phyloP scores from a whole-genome alignment of 805 yeast genomes.

The Saccharomycopsis sp. region DNA sequence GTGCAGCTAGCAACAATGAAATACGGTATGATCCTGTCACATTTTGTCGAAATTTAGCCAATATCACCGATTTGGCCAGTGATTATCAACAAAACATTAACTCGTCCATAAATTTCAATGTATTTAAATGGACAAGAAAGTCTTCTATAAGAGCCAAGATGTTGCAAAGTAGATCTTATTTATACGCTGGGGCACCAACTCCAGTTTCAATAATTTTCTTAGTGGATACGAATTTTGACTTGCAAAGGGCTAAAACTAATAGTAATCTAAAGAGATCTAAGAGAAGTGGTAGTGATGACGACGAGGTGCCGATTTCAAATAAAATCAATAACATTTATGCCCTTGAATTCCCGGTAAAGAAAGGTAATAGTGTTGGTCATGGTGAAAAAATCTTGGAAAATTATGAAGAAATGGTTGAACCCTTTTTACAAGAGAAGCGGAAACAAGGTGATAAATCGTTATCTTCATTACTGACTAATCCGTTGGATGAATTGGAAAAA shows the following conservation, averaged over 20 bases:
- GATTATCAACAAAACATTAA: constrained; percentile 22
- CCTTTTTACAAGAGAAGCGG: constrained; percentile 6
- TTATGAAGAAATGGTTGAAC: constrained; percentile 14
- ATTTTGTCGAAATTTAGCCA: constrained; percentile 13
- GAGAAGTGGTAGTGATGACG: not conserved
- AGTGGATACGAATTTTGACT: constrained; percentile 12
- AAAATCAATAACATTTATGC: constrained; percentile 11
- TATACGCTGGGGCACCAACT: constrained; percentile 36
- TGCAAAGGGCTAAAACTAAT: not conserved
- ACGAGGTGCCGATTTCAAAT: not conserved
- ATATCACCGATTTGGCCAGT: constrained; percentile 9
- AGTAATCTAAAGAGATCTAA: not conserved
- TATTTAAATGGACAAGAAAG: constrained; percentile 31
- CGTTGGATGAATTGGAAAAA: constrained; percentile 12
- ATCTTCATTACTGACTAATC: constrained; percentile 9
- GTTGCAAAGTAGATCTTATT: constrained; percentile 33
- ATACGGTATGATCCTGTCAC: constrained; percentile 2
- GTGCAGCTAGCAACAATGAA: not conserved
- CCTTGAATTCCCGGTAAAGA: constrained; percentile 17
- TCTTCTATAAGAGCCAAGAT: constrained; percentile 27
- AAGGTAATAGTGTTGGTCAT: constrained; percentile 19
- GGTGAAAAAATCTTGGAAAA: constrained; percentile 16
- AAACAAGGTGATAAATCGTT: not conserved
- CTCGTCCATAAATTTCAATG: constrained; percentile 33
- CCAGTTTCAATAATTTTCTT: constrained; percentile 30